Evolutionary conservation across 1,139 yeast genomes (phyloP).

Genomic region (Scheffersomyces illinoinensis): DNA sequence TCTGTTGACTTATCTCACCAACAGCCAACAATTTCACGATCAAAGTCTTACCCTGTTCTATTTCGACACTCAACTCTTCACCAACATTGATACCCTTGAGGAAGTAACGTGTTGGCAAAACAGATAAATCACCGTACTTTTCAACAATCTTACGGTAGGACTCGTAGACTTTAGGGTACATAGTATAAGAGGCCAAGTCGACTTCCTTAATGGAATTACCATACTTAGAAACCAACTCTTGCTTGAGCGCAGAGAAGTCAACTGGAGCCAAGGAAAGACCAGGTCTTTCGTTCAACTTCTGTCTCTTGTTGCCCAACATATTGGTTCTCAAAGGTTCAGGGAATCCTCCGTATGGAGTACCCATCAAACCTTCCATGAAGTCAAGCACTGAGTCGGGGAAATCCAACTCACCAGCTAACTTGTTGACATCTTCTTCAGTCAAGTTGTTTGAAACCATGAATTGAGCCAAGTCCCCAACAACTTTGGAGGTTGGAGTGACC

Average conservation of each 20-base stretch:
- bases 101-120: constrained; percentile 89
- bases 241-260: constrained; percentile 68
- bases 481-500: constrained; percentile 98
- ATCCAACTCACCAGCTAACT: constrained; percentile 85
- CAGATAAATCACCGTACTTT: constrained; percentile 88
- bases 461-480: constrained; percentile 98
- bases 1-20: constrained; percentile 81
- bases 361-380: constrained; percentile 98
- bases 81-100: constrained; percentile 83
- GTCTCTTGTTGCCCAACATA: constrained; percentile 80
- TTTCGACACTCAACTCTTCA: constrained; percentile 85
- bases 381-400: constrained; percentile 98
- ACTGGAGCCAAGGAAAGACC: constrained; percentile 86
- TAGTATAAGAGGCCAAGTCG: constrained; percentile 92
- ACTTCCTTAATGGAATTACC: constrained; percentile 66
- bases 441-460: constrained; percentile 97
- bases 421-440: constrained; percentile 78
- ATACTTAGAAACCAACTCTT: constrained; percentile 69
- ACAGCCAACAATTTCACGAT: constrained; percentile 90
- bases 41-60: constrained; percentile 92
- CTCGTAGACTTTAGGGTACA: constrained; percentile 98
- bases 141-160: constrained; percentile 73
- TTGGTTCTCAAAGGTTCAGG: constrained; percentile 97
- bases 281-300: constrained; percentile 85
- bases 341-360: constrained; percentile 99